These are phyloP conservation scores for Aureobasidium uvarum DNA, from an alignment of 2,329 filamentous ascomycete genomes.

Conservation along the genomic window DNA sequence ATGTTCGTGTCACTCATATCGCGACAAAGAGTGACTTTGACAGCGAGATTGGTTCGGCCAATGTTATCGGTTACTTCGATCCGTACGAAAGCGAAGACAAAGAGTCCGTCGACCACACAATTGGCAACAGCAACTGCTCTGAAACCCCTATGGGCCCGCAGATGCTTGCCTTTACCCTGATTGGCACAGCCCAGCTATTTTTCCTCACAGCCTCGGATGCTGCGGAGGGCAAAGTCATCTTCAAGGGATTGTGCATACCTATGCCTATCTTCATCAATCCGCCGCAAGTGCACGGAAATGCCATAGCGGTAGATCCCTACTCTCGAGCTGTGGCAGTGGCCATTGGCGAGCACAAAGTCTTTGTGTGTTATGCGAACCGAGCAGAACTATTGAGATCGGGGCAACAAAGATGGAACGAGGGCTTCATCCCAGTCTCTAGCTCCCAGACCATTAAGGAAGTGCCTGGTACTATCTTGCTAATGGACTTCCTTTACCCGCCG, in stretches of 20 bases:
- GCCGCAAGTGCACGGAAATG: constrained; percentile 57
- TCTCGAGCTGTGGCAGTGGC: constrained; percentile 64
- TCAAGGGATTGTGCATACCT: constrained; percentile 51
- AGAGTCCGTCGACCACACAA: constrained; percentile 34
- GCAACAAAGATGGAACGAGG: constrained; percentile 9
- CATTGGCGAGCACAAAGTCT: constrained; percentile 67
- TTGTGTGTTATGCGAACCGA: constrained; percentile 58
- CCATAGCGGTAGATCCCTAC: constrained; percentile 76
- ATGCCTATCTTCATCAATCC: constrained; percentile 57
- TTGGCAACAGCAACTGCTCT: constrained; percentile 24
- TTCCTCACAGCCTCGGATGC: constrained; percentile 67
- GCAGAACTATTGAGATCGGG: not conserved
- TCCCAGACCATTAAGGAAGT: constrained; percentile 49
- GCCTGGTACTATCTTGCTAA: constrained; percentile 74
- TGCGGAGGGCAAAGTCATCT: constrained; percentile 52
- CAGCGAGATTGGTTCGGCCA: constrained; percentile 73
- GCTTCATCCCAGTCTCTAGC: constrained; percentile 55
- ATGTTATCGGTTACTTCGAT: constrained; percentile 61
- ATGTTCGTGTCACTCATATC: constrained; percentile 72
- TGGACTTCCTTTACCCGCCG: constrained; percentile 79
- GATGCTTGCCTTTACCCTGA: constrained; percentile 72
- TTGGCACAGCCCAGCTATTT: constrained; percentile 64
- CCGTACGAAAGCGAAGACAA: constrained; percentile 42
- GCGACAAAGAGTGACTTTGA: constrained; percentile 76
- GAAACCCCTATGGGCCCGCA: constrained; percentile 62